Evolutionary conservation across 257 asterid genomes (phyloP), one percentile per base, ranked within the genome.

Genomic region (Solanum dulcamara): DNA sequence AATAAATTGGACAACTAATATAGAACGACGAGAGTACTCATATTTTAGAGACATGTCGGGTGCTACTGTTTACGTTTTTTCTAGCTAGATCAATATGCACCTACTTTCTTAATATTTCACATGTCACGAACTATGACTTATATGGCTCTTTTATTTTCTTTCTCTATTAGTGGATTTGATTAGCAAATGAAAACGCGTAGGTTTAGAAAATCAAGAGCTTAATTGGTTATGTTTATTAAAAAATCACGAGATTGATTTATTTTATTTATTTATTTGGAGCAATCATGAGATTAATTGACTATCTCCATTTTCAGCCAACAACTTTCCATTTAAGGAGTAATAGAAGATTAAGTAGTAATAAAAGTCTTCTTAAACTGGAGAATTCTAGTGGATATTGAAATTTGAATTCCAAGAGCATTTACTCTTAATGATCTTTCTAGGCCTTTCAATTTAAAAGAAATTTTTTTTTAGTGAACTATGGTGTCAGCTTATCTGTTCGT

Each of bases 121-220:
- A 26, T 32, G 85, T 66, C 64, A 28, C 64, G 48, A 68, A 48
- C 57, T 28, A 77, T 17, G 64, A 79, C 64, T 79, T 28, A 26
- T 28, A 28, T 75, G 24, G 2, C 4, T 15, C 8, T 32, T 15
- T 66, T 51, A 12, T 5, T 0, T 71, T 71, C n/a, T 24, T 26
- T 30, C 60, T 4, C 74, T 28, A 24, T 48, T n/a, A 72, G 72
- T 68, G 89, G 85, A 32, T 85, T 85, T 60, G 86, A 64, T 32
- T 50, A 48, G 17, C 83, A 15, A 74, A 38, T 67, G 50, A 26
- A 87, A 81, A 86, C 88, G 86, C 90, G 89, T 84, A 60, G 87
- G 85, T 83, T 83, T 59, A 32, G 60, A 11, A 37, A 22, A 40
- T 42, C 66, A 84, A 72, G 87, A 86, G 67, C 64, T 44, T 80